A percentile compares a stretch with the other conserved stretches of the same genome.
Evolutionary conservation across 2,329 filamentous ascomycete genomes (phyloP).

Genomic region (Hirsutella thompsonii): DNA sequence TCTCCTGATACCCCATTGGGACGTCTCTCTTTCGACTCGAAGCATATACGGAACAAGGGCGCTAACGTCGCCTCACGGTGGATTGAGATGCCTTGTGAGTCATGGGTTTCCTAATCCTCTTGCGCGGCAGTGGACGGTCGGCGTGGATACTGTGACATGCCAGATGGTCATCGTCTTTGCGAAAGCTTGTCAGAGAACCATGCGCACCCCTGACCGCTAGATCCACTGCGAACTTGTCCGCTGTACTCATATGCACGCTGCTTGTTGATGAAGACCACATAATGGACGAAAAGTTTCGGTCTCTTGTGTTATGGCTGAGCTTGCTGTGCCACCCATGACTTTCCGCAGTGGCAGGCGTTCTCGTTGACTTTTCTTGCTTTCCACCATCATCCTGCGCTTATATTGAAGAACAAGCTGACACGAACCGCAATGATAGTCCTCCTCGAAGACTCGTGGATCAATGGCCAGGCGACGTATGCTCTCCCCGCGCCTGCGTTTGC

Average conservation of each 20-base stretch:
- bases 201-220: no score
- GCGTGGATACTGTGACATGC: background rate
- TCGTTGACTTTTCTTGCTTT: background rate
- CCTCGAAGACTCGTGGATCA: slow-evolving; percentile 25
- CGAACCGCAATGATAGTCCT: slow-evolving; percentile 14
- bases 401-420: slow-evolving; percentile 1
- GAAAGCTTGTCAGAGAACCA: no score
- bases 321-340: no score
- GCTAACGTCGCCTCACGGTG: slow-evolving; percentile 11
- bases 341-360: background rate
- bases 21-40: background rate
- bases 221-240: no score
- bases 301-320: no score
- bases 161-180: no score
- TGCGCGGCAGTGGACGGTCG: background rate
- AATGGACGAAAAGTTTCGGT: no score
- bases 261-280: no score
- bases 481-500: slow-evolving; percentile 3
- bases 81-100: slow-evolving; percentile 26
- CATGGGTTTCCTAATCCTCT: slow-evolving; percentile 3
- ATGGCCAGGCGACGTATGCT: slow-evolving; percentile 22
- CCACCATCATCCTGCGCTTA: background rate
- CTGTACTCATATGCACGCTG: no score
- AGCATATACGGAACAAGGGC: slow-evolving; percentile 6
- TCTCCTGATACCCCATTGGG: background rate